Conservation (phyloP, 768 basidiomycete genomes). For the Boletus speciosus region DNA sequence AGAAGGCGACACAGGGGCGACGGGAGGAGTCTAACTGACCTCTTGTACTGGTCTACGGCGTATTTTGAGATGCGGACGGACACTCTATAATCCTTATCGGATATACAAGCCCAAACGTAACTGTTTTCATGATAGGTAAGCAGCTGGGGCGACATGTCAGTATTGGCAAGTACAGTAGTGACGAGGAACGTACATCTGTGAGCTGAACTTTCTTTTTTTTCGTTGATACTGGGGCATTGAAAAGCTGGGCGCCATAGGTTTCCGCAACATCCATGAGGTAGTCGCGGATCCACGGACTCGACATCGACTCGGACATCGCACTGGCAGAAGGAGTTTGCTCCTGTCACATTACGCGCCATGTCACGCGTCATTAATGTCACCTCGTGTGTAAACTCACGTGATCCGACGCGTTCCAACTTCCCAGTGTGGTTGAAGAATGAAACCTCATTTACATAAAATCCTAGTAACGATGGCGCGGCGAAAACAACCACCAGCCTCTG, state of each 20-base stretch:
- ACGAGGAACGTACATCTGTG: constrained; percentile 41
- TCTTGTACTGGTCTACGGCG: constrained; percentile 44
- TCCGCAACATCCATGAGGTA: constrained; percentile 52
- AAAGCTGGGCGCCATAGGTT: constrained; percentile 46
- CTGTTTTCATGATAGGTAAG: constrained; percentile 47
- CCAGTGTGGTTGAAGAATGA: not conserved
- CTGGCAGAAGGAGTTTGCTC: not conserved
- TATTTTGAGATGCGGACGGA: constrained; percentile 53
- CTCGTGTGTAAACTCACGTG: constrained; percentile 13
- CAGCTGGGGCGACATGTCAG: constrained; percentile 42
- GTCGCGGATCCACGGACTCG: constrained; percentile 52
- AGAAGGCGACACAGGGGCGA: not conserved
- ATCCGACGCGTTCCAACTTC: constrained; percentile 5
- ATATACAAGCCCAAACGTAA: constrained; percentile 61
- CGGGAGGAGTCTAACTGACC: constrained; percentile 28
- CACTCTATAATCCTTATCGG: constrained; percentile 52
- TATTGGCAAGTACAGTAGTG: not conserved
- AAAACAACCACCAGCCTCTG: constrained; percentile 20
- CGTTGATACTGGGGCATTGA: constrained; percentile 13
- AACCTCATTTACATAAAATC: not conserved
- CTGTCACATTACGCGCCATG: constrained; percentile 14
- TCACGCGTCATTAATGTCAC: constrained; percentile 23
- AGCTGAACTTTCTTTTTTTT: constrained; percentile 58
- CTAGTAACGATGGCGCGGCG: constrained; percentile 14
- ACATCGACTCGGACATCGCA: constrained; percentile 38